Conservation (phyloP, 352 stramenopile species). For the Globisporangium iwayamae region DNA sequence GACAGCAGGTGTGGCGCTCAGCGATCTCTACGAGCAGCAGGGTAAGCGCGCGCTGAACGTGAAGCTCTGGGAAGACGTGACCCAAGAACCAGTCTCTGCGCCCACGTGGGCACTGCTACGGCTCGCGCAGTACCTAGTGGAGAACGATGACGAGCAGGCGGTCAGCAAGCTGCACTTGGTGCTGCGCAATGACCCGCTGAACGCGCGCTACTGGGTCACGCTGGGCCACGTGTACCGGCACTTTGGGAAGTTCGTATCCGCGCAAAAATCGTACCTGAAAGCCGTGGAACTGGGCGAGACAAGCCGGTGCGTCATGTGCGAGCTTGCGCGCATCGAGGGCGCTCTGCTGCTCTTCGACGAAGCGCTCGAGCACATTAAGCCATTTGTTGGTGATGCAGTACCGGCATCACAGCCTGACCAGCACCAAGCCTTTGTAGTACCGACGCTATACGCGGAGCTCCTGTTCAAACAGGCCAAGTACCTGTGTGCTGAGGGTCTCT, state of each 20-base stretch:
- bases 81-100: conserved; percentile 45
- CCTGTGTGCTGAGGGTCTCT: conserved; percentile 69
- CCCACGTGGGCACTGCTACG: conserved; percentile 73
- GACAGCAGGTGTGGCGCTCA: conserved; percentile 59
- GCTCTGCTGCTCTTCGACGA: conserved; percentile 66
- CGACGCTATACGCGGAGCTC: conserved; percentile 61
- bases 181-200: conserved; percentile 66
- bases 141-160: conserved; percentile 60
- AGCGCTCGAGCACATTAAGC: conserved; percentile 54
- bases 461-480: conserved; percentile 79
- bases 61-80: conserved; percentile 66
- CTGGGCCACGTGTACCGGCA: conserved; percentile 79
- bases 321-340: conserved; percentile 79
- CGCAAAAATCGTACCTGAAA: conserved; percentile 77
- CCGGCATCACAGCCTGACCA: conserved; percentile 3
- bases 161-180: conserved; percentile 71
- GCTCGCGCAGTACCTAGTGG: conserved; percentile 65
- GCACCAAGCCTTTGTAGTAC: conserved; percentile 31
- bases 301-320: conserved; percentile 66
- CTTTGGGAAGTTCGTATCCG: conserved; percentile 75
- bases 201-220: conserved; percentile 62
- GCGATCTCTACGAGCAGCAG: conserved; percentile 62
- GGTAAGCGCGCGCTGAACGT: conserved; percentile 63
- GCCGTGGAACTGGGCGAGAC: conserved; percentile 68
- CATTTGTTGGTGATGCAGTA: conserved; percentile 22